Evolutionary conservation across 192 early-diverging fungal genomes (phyloP), one percentile per base, ranked within the genome.

Genomic region (Jimgerdemannia lactiflua): DNA sequence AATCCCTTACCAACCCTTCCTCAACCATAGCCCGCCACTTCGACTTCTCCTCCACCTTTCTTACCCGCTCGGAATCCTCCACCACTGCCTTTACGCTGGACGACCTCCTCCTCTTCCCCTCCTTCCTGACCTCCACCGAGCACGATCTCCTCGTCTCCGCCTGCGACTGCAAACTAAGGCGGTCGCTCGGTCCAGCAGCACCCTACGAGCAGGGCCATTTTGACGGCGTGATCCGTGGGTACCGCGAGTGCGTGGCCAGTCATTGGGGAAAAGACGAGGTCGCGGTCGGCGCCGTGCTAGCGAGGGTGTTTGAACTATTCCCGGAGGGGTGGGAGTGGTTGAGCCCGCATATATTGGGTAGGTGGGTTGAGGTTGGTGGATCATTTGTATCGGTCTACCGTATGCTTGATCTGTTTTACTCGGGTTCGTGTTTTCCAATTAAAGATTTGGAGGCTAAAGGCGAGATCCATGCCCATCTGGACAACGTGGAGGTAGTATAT

Each of bases 401-500:
- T n/a, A n/a, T n/a, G n/a, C n/a, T n/a, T n/a, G n/a, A n/a, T n/a
- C n/a, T n/a, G n/a, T n/a, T n/a, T n/a, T n/a, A n/a, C n/a, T n/a
- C n/a, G n/a, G n/a, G n/a, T n/a, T n/a, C n/a, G 11, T 54, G 49
- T 54, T 54, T 54, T 54, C 49, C 72, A 4, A 65, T 41, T 18
- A 10, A n/a, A 74, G 95, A 96, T 68, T 82, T 96, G 14, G 87
- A 88, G 65, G 78, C 85, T 3, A 81, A 88, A 3, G 90, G 92
- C 44, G 92, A 92, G 65, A 96, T 96, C 73, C 85, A 88, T 78
- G 87, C 91, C 6, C 95, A 96, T 77, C 89, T 96, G 4, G 95
- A 96, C 77, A 94, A 96, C 73, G 73, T 91, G 8, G 89, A 92
- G 42, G 93, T 91, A 43, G 64, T 39, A n/a, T 43, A 3, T 4